Evolutionary conservation across 164 flowering plant genomes (phyloP).

Genomic region (Pachysandra terminalis): DNA sequence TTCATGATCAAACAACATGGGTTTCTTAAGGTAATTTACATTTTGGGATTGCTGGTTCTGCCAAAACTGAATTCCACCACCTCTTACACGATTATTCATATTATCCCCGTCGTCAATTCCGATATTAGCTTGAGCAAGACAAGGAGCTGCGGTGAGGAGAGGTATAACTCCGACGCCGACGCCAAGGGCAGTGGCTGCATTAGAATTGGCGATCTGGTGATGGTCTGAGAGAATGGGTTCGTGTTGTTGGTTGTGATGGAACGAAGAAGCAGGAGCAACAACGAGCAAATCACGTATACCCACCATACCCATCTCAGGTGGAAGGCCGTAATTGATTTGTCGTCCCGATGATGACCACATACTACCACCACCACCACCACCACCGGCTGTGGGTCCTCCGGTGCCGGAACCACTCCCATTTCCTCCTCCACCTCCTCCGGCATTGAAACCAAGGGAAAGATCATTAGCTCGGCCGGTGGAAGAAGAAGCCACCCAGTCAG

Average conservation of each 20-base stretch:
- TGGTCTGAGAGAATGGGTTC: slow-evolving; percentile 24
- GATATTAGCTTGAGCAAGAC: slow-evolving; percentile 16
- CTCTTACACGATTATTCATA: neutral
- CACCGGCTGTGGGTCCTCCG: slow-evolving; percentile 15
- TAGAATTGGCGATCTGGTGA: slow-evolving; percentile 19
- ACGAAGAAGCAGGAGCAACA: slow-evolving; percentile 59
- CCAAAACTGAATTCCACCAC: slow-evolving; percentile 41
- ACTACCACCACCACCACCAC: slow-evolving; percentile 2
- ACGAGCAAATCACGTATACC: slow-evolving; percentile 64
- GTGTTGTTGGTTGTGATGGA: slow-evolving; percentile 35
- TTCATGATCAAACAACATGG: slow-evolving; percentile 20
- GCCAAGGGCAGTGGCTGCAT: slow-evolving; percentile 38
- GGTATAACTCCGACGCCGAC: slow-evolving; percentile 67
- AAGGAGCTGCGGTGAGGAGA: slow-evolving; percentile 46
- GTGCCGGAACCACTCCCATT: slow-evolving; percentile 13
- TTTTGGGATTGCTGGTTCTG: slow-evolving; percentile 28
- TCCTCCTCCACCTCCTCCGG: slow-evolving; percentile 27
- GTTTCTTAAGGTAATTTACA: slow-evolving; percentile 26
- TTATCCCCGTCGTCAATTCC: slow-evolving; percentile 20
- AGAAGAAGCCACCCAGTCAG: slow-evolving; percentile 76
- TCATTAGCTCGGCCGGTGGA: slow-evolving; percentile 49
- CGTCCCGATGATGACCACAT: slow-evolving; percentile 31
- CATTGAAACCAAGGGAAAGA: slow-evolving; percentile 83
- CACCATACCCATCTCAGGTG: slow-evolving; percentile 70
- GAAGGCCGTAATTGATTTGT: slow-evolving; percentile 42